These are phyloP conservation scores for Lavandula angustifolia DNA, from an alignment of 257 asterid species.

Conservation along the genomic window DNA sequence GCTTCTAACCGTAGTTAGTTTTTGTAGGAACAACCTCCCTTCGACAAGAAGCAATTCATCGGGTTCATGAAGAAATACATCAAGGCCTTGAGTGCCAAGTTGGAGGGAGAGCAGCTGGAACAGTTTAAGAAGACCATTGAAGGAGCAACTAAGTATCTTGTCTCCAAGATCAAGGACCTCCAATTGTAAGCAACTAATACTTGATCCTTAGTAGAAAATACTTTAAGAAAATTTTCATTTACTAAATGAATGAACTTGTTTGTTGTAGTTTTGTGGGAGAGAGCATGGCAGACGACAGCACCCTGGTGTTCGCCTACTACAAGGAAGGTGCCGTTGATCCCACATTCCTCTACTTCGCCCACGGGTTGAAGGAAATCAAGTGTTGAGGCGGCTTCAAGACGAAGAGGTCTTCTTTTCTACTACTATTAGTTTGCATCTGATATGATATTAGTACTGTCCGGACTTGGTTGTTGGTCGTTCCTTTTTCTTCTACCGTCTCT, in stretches of 20 bases:
- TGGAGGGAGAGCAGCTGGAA: conserved; percentile 60
- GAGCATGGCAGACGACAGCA: conserved; percentile 74
- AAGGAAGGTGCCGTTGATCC: conserved; percentile 83
- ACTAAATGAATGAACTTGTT: conserved; percentile 13
- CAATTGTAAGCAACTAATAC: conserved; percentile 63
- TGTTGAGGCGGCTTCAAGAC: conserved; percentile 38
- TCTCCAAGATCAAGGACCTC: conserved; percentile 67
- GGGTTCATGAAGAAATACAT: conserved; percentile 67
- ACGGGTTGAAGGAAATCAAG: conserved; percentile 83
- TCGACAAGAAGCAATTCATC: conserved; percentile 74
- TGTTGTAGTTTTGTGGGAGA: conserved; percentile 74
- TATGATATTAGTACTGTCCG: too few species aligned
- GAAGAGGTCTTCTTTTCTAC: too few species aligned
- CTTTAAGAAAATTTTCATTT: too few species aligned
- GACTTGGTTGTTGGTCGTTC: too few species aligned
- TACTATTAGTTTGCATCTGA: too few species aligned
- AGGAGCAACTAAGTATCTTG: conserved; percentile 72
- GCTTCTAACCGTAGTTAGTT: too few species aligned
- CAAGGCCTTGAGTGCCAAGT: conserved; percentile 63
- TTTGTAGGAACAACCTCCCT: conserved; percentile 86
- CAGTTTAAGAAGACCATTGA: conserved; percentile 71
- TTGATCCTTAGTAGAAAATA: too few species aligned
- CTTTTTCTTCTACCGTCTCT: too few species aligned
- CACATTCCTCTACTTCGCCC: conserved; percentile 75
- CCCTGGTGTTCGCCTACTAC: conserved; percentile 83